A percentile compares a stretch with the other conserved stretches of the same genome.
Conservation (phyloP, 768 basidiomycete species). For the Collybia mongolica region DNA sequence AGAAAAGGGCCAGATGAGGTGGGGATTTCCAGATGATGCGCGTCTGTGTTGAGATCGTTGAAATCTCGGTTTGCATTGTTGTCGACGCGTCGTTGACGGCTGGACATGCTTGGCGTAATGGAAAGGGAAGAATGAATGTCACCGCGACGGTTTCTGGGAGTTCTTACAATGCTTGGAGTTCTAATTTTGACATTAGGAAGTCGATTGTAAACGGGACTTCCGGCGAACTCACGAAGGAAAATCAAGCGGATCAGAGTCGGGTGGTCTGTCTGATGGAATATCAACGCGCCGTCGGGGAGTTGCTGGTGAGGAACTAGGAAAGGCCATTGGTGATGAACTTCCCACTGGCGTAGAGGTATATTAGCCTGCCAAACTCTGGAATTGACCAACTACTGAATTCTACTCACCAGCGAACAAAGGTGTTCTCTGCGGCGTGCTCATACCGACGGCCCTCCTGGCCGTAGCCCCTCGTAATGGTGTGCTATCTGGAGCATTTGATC, state of each 20-base stretch:
- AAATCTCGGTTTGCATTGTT: conserved; percentile 23
- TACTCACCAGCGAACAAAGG: conserved; percentile 51
- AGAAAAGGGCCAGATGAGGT: conserved; percentile 52
- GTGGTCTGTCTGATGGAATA: conserved; percentile 34
- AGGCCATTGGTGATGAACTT: conserved; percentile 63
- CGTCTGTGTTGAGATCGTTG: conserved; percentile 58
- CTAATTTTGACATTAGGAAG: conserved; percentile 23
- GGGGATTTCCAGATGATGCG: conserved; percentile 54
- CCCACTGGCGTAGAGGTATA: conserved; percentile 32
- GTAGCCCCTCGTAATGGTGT: conserved; percentile 46
- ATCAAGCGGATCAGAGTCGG: conserved; percentile 65
- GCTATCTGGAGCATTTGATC: conserved; percentile 36
- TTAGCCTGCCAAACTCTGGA: neutral
- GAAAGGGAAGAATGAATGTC: conserved; percentile 87
- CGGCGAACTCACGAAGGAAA: conserved; percentile 59
- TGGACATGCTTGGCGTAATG: conserved; percentile 46
- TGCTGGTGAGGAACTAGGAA: conserved; percentile 61
- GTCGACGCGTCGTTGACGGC: conserved; percentile 31
- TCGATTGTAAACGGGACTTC: neutral
- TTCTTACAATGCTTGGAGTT: conserved; percentile 50
- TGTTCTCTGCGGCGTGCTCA: conserved; percentile 55
- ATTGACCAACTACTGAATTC: conserved; percentile 1
- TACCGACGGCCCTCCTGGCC: conserved; percentile 53
- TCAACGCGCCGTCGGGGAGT: conserved; percentile 37
- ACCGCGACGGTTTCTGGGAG: conserved; percentile 76